Evolutionary conservation across 192 early-diverging fungal genomes (phyloP).

Genomic region (Backusella australiensis): DNA sequence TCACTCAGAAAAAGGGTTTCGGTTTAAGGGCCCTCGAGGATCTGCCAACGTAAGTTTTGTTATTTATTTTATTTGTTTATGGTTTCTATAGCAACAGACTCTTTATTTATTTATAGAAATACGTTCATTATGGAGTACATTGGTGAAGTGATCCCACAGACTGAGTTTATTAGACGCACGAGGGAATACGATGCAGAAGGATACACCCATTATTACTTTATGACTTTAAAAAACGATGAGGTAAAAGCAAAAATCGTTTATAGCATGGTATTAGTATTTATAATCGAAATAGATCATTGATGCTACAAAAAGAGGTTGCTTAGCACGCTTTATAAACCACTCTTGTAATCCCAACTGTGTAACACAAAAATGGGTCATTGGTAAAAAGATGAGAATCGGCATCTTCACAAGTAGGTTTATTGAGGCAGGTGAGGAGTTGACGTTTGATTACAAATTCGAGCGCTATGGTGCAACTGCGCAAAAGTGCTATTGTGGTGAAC

Average conservation of each 20-base stretch:
- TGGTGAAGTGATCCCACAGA: slow-evolving; percentile 85
- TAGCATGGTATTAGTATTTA: background rate
- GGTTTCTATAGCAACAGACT: background rate
- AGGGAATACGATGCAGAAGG: slow-evolving; percentile 78
- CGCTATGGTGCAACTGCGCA: slow-evolving; percentile 89
- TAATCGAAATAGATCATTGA: slow-evolving; percentile 74
- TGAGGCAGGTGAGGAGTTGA: slow-evolving; percentile 80
- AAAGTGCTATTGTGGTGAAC: slow-evolving; percentile 87
- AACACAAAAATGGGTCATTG: slow-evolving; percentile 96
- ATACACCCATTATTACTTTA: slow-evolving; percentile 95
- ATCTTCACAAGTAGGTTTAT: slow-evolving; percentile 86
- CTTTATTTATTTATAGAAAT: slow-evolving; percentile 45
- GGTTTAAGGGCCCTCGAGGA: slow-evolving; percentile 73
- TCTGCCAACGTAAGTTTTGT: slow-evolving; percentile 55
- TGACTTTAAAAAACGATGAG: slow-evolving; percentile 88
- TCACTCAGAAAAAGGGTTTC: slow-evolving; percentile 89
- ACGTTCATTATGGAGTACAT: slow-evolving; percentile 95
- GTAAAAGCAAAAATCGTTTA: slow-evolving; percentile 30
- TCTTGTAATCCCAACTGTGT: slow-evolving; percentile 94
- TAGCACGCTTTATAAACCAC: slow-evolving; percentile 97
- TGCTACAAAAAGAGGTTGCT: slow-evolving; percentile 87
- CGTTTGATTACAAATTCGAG: slow-evolving; percentile 99
- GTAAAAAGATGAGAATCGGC: slow-evolving; percentile 85
- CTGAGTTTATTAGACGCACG: slow-evolving; percentile 79
- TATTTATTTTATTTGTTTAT: background rate